Evolutionary conservation across 2,329 filamentous ascomycete species (phyloP), one percentile per base, ranked within the genome.

Genomic region (Pseudocercospora macadamiae): DNA sequence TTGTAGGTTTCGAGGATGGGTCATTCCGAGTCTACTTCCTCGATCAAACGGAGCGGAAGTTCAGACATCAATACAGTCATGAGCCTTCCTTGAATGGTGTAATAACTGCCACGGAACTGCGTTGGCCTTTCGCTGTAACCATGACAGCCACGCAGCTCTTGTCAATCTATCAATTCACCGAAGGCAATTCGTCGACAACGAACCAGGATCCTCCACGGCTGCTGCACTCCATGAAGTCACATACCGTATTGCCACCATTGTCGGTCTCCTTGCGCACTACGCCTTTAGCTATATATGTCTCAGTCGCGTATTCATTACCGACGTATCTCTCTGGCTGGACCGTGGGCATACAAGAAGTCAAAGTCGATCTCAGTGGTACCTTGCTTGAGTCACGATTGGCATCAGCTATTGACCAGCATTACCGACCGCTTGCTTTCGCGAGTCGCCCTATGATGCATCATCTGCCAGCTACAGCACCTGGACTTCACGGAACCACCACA

Each of bases 311-410:
- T 72, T 90, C 90, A 0, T 86, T 96, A 64, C 87, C 89, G 14
- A 89, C 89, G 2, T 85, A 87, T 66, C 80, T 88, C 2, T 86
- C 86, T 42, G 92, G 92, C 25, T 97, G 93, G 90, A 92, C 89
- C 6, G 83, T 96, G 14, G 93, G 92, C 2, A 85, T 97, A n/a
- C 93, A 97, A 73, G 93, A 97, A 73, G 79, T 97, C 42, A 86
- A 89, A 58, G 82, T 96, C n/a, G 64, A 64, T 7, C 75, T 75
- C 30, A 71, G 75, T 47, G 83, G 83, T 5, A 75, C 75, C 12
- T 71, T 84, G 0, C 66, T 80, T 1, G 74, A 77, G 32, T 83
- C 82, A 2, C 78, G 81, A 5, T 66, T 83, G 3, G 76, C 82
- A 14, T 80, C 79, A 2, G 80, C 81, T n/a, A 73, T 80, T 16